Evolutionary conservation across 2,329 filamentous ascomycete genomes (phyloP).

Genomic region (Pestalotiopsis fici): DNA sequence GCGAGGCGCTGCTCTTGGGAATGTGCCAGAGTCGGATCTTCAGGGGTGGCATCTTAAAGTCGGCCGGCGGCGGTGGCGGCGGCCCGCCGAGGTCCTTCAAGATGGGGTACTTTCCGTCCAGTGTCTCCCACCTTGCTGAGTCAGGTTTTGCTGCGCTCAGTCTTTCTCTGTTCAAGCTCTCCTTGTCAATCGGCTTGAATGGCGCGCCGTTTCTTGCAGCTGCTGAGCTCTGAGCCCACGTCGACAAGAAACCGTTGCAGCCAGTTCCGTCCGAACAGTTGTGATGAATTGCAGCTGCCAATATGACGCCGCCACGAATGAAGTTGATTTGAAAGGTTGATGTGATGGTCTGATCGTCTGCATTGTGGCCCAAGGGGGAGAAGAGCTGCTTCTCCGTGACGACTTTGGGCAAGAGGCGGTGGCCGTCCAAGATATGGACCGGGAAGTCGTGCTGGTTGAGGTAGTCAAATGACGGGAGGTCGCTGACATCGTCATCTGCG

Average conservation of each 20-base stretch:
- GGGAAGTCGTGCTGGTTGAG: constrained; percentile 15
- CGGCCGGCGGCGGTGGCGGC: constrained; percentile 18
- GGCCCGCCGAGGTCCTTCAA: constrained; percentile 17
- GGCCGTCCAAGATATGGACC: constrained; percentile 10
- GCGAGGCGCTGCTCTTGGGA: constrained; percentile 15
- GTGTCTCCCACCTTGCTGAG: constrained; percentile 8
- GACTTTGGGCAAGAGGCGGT: constrained; percentile 11
- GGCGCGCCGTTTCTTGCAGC: constrained; percentile 16
- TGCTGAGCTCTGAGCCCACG: constrained; percentile 25
- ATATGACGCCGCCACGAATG: constrained; percentile 26
- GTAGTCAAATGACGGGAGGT: background rate
- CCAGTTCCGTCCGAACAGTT: constrained; percentile 22
- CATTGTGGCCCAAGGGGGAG: constrained; percentile 13
- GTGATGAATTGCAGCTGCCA: constrained; percentile 27
- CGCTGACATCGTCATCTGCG: constrained; percentile 3
- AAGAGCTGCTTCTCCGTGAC: constrained; percentile 14
- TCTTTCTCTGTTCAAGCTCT: background rate
- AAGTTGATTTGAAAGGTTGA: constrained; percentile 27
- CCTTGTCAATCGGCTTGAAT: constrained; percentile 7
- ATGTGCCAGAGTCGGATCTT: constrained; percentile 23
- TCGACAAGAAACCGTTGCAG: constrained; percentile 25
- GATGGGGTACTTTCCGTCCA: constrained; percentile 4
- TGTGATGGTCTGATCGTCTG: constrained; percentile 11
- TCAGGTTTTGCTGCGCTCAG: background rate
- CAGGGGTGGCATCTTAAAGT: constrained; percentile 24